Percentiles rank a stretch among this genome's conserved stretches.
These are phyloP conservation scores for Pestalotiopsis fici DNA, from an alignment of 2,329 filamentous ascomycete genomes.

Conservation along the genomic window DNA sequence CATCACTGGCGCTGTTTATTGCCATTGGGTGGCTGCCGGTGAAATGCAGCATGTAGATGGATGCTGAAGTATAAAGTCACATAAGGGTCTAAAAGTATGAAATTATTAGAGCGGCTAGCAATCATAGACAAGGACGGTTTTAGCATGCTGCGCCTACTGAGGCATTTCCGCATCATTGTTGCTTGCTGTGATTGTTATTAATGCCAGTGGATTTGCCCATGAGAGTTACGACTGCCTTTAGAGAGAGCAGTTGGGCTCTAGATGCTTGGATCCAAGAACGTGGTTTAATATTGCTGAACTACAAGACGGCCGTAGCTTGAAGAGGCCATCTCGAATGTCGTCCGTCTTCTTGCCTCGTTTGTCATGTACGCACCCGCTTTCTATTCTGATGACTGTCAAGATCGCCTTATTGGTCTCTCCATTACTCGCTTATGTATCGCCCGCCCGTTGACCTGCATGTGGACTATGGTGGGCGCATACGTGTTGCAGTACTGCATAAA, in stretches of 20 bases:
- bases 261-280: background rate
- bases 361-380: background rate
- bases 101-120: background rate
- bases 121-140: no score
- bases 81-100: background rate
- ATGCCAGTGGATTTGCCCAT: no score
- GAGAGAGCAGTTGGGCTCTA: constrained; percentile 8
- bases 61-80: background rate
- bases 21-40: background rate
- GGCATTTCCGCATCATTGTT: no score
- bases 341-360: background rate
- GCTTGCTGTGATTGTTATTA: no score
- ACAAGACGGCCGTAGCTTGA: background rate
- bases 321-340: background rate
- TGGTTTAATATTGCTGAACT: background rate
- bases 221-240: no score
- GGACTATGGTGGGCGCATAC: background rate
- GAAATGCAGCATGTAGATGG: background rate
- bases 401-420: background rate
- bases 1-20: no score
- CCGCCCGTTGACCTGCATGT: background rate
- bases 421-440: constrained; percentile 3
- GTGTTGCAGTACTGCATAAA: constrained; percentile 4
- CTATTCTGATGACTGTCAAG: background rate
- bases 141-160: no score